Conservation (phyloP, 495 filamentous ascomycete species). For the Hypoxylon lenormandii region DNA sequence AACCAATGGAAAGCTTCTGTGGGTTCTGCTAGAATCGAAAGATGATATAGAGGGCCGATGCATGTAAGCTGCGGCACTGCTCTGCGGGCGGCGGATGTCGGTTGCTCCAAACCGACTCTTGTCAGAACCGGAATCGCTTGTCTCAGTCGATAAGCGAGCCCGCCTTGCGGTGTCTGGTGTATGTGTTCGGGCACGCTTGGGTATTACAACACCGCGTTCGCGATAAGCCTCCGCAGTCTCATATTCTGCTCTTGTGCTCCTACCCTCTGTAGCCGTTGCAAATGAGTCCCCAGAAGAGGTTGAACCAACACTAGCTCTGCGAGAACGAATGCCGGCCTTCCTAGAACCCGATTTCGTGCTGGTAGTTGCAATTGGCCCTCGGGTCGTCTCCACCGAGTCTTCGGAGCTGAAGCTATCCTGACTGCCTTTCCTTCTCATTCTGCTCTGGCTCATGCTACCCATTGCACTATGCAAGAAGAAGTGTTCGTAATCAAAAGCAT, state of each 20-base stretch:
- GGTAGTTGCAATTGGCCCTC: conserved; percentile 57
- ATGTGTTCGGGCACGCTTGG: conserved; percentile 49
- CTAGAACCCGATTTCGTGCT: conserved; percentile 29
- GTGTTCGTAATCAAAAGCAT: conserved; percentile 97
- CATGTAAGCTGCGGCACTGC: conserved; percentile 49
- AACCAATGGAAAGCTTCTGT: conserved; percentile 66
- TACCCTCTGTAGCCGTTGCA: conserved; percentile 81
- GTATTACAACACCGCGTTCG: conserved; percentile 38
- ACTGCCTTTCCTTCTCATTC: conserved; percentile 63
- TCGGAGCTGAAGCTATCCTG: conserved; percentile 70
- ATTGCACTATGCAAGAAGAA: conserved; percentile 92
- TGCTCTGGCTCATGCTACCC: conserved; percentile 70
- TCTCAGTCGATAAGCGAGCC: conserved; percentile 50
- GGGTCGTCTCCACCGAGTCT: conserved; percentile 81
- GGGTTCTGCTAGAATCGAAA: conserved; percentile 62
- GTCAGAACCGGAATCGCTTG: conserved; percentile 50
- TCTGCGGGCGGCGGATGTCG: conserved; percentile 55
- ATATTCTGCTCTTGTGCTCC: conserved; percentile 46
- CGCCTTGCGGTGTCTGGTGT: conserved; percentile 49
- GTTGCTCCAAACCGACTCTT: conserved; percentile 39
- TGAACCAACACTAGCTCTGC: conserved; percentile 74
- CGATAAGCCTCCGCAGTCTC: conserved; percentile 37
- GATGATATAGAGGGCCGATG: conserved; percentile 65
- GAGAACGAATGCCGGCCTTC: conserved; percentile 54
- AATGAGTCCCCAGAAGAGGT: conserved; percentile 83